Evolutionary conservation across 768 basidiomycete genomes (phyloP).

Genomic region (Mycena albidolilacea): DNA sequence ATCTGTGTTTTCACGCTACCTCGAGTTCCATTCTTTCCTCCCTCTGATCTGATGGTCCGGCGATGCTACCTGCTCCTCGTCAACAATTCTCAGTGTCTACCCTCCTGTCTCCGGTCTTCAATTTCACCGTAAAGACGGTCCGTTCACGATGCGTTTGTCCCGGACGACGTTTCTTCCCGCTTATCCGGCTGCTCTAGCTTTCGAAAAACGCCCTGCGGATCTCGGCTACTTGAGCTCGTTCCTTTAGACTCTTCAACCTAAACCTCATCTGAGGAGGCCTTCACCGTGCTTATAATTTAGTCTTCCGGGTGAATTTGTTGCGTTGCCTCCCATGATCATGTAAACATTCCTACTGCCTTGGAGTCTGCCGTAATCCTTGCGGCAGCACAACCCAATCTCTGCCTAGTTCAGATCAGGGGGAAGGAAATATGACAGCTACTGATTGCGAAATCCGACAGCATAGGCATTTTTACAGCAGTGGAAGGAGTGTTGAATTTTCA

Average conservation of each 20-base stretch:
- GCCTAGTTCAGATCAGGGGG: constrained; percentile 6
- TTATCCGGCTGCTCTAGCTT: constrained; percentile 9
- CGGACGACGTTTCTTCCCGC: constrained; percentile 5
- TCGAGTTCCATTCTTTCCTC: not conserved
- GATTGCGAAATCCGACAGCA: constrained; percentile 26
- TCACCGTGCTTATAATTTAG: constrained; percentile 17
- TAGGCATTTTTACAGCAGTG: constrained; percentile 31
- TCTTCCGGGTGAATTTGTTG: not conserved
- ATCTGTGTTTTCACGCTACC: not conserved
- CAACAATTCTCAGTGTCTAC: not conserved
- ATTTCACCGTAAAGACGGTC: not conserved
- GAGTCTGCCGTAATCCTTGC: constrained; percentile 21
- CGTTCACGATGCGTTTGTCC: not conserved
- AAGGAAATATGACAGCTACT: constrained; percentile 30
- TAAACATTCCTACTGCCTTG: constrained; percentile 1
- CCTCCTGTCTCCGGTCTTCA: not conserved
- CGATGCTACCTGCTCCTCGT: not conserved
- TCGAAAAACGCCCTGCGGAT: constrained; percentile 16
- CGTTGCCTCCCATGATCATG: not conserved
- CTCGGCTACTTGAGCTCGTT: constrained; percentile 9
- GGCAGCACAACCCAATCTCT: constrained; percentile 11
- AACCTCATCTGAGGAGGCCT: constrained; percentile 14
- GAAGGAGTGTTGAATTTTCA: constrained; percentile 29
- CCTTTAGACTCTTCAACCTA: constrained; percentile 14
- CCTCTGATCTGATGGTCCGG: not conserved